Evolutionary conservation across 1,139 yeast genomes (phyloP).

Genomic region (Saccharomycopsis phalli): DNA sequence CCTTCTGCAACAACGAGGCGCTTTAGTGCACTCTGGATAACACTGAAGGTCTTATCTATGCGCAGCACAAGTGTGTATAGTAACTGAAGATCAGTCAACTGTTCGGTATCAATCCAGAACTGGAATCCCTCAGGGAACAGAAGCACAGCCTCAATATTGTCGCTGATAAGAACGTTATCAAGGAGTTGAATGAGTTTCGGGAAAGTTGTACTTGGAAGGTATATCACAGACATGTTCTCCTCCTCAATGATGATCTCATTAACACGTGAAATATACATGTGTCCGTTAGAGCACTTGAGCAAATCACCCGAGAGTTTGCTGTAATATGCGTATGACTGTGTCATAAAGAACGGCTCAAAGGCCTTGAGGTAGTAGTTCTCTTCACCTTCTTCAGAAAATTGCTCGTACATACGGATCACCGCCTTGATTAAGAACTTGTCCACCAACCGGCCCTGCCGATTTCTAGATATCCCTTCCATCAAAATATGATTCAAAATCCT

Average conservation of each 20-base stretch:
- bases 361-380: slow-evolving; percentile 52
- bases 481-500: slow-evolving; percentile 39
- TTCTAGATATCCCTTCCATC: slow-evolving; percentile 49
- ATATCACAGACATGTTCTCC: slow-evolving; percentile 44
- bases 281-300: slow-evolving; percentile 36
- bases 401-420: slow-evolving; percentile 65
- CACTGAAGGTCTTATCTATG: slow-evolving; percentile 44
- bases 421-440: slow-evolving; percentile 55
- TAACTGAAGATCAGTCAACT: slow-evolving; percentile 33
- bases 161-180: slow-evolving; percentile 55
- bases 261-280: slow-evolving; percentile 47
- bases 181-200: slow-evolving; percentile 48
- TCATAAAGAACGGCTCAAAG: slow-evolving; percentile 60
- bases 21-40: slow-evolving; percentile 42
- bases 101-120: slow-evolving; percentile 41
- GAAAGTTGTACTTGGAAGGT: slow-evolving; percentile 45
- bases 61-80: slow-evolving; percentile 45
- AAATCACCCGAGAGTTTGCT: slow-evolving; percentile 37
- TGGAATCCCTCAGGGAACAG: slow-evolving; percentile 47
- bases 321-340: slow-evolving; percentile 51
- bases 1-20: slow-evolving; percentile 40
- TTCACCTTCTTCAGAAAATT: slow-evolving; percentile 29
- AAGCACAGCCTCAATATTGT: slow-evolving; percentile 45
- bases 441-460: slow-evolving; percentile 51
- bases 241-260: slow-evolving; percentile 49